A percentile compares a stretch with the other conserved stretches of the same genome.
These are phyloP conservation scores for Mortierella sp. DNA, from an alignment of 371 early-diverging fungal genomes.

Conservation along the genomic window DNA sequence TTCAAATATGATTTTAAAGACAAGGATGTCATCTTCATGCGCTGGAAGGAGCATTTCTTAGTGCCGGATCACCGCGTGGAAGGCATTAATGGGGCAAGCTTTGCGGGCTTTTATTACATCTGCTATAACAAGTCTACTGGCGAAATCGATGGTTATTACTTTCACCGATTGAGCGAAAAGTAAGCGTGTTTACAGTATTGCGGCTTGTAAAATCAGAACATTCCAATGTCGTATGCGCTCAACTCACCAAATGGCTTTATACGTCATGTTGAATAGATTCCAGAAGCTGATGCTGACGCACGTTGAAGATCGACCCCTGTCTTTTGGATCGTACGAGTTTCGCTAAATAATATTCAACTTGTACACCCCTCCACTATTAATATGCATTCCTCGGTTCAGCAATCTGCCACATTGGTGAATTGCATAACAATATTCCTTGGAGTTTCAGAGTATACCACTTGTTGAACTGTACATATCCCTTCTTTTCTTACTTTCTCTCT, in stretches of 20 bases:
- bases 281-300: constrained; percentile 88
- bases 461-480: neutral
- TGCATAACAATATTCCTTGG: neutral
- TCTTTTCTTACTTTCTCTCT: neutral
- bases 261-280: constrained; percentile 62
- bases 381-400: neutral
- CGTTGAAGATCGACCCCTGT: constrained; percentile 62
- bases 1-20: constrained; percentile 78
- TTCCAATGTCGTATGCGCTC: neutral
- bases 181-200: constrained; percentile 9
- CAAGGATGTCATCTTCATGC: constrained; percentile 91
- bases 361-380: too few species aligned
- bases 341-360: constrained; percentile 58
- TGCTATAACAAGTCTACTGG: constrained; percentile 84
- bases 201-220: too few species aligned
- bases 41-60: constrained; percentile 97
- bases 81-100: constrained; percentile 90
- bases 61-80: constrained; percentile 94
- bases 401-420: too few species aligned
- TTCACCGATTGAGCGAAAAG: constrained; percentile 62
- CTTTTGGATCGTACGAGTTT: constrained; percentile 71
- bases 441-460: too few species aligned
- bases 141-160: constrained; percentile 92
- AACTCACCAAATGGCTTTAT: neutral
- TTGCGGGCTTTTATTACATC: constrained; percentile 97